Evolutionary conservation across 257 asterid species (phyloP).

Genomic region (Petunia axillaris): DNA sequence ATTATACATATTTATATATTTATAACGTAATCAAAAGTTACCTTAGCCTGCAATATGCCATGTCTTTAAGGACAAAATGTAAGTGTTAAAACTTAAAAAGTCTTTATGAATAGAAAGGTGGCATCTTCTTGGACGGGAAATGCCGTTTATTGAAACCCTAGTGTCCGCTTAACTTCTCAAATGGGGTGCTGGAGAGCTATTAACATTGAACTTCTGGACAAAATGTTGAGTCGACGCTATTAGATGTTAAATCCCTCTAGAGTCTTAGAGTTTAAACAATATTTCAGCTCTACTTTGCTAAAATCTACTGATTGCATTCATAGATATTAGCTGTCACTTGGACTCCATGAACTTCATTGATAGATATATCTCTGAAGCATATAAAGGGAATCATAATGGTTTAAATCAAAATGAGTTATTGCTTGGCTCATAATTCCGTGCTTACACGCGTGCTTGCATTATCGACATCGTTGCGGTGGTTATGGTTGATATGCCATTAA

Average conservation of each 20-base stretch:
- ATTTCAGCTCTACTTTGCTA: not conserved
- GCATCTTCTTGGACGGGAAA: not conserved
- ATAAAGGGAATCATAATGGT: not conserved
- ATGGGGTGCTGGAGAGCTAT: not conserved
- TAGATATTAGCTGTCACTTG: not conserved
- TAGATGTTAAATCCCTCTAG: not conserved
- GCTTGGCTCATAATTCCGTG: not conserved
- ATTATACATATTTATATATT: not conserved
- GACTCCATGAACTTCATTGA: not conserved
- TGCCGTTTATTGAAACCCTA: too few species aligned
- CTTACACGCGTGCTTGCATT: not conserved
- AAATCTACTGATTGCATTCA: not conserved
- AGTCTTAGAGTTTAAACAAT: not conserved
- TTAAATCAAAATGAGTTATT: not conserved
- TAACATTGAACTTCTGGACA: not conserved
- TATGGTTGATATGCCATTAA: not conserved
- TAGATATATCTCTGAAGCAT: not conserved
- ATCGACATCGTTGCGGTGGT: too few species aligned
- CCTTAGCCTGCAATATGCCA: not conserved
- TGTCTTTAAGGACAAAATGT: not conserved
- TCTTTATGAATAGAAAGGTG: not conserved
- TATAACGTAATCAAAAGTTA: not conserved
- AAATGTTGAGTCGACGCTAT: not conserved
- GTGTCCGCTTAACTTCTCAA: not conserved
- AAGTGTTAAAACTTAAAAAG: not conserved